Evolutionary conservation across 768 basidiomycete species (phyloP).

Genomic region (Amanita rubescens): DNA sequence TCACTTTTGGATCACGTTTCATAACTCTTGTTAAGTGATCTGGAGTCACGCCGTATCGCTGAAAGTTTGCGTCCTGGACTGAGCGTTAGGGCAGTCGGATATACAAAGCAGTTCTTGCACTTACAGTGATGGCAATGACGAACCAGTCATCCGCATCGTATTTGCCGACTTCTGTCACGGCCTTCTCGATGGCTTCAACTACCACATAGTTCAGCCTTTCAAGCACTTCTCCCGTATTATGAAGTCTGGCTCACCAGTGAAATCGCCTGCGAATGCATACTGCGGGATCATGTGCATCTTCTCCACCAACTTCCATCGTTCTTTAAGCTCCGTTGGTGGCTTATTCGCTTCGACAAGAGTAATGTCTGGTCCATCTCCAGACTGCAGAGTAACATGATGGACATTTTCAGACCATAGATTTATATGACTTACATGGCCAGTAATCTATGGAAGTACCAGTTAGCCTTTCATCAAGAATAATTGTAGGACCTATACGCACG

Average conservation of each 20-base stretch:
- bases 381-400: slow-evolving; percentile 26
- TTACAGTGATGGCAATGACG: slow-evolving; percentile 57
- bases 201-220: background rate
- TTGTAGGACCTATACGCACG: slow-evolving; percentile 32
- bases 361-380: slow-evolving; percentile 56
- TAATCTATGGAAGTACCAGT: slow-evolving; percentile 35
- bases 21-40: slow-evolving; percentile 52
- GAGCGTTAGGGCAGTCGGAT: background rate
- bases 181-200: slow-evolving; percentile 62
- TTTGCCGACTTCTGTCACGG: slow-evolving; percentile 51
- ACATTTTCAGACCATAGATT: background rate
- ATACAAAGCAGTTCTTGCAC: slow-evolving; percentile 1
- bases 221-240: background rate
- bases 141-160: slow-evolving; percentile 72
- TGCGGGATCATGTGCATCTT: slow-evolving; percentile 66
- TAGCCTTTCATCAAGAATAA: slow-evolving; percentile 1
- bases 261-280: slow-evolving; percentile 63
- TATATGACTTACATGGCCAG: slow-evolving; percentile 45
- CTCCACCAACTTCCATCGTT: slow-evolving; percentile 60
- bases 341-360: slow-evolving; percentile 41
- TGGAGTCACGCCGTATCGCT: slow-evolving; percentile 51
- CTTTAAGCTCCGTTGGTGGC: slow-evolving; percentile 44
- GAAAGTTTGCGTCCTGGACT: slow-evolving; percentile 57
- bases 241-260: slow-evolving; percentile 36
- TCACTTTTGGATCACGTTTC: slow-evolving; percentile 55